phyloP scores from a whole-genome alignment of 768 basidiomycete genomes.

The Lanmaoa rubissima region DNA sequence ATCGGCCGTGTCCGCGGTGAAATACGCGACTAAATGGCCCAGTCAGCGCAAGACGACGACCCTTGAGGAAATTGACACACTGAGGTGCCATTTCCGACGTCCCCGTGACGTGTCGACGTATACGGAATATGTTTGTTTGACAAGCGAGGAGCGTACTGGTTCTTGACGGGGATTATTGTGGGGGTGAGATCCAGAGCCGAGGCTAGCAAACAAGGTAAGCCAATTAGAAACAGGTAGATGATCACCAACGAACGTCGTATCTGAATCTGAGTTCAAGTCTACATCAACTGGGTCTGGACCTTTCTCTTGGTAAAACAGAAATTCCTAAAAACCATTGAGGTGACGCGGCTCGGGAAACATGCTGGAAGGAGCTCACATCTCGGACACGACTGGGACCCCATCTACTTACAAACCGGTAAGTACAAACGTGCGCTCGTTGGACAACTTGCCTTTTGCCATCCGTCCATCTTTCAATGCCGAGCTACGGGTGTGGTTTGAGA shows the following conservation, averaged over 20 bases:
- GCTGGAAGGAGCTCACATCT: conserved; percentile 49
- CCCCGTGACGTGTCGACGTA: conserved; percentile 64
- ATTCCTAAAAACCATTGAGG: conserved; percentile 49
- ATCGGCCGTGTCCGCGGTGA: conserved; percentile 60
- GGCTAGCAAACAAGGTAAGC: conserved; percentile 20
- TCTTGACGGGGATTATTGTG: conserved; percentile 28
- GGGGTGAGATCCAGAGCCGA: conserved; percentile 30
- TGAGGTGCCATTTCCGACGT: conserved; percentile 80
- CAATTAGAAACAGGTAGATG: not conserved
- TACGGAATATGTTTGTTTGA: conserved; percentile 82
- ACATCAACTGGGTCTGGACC: conserved; percentile 49
- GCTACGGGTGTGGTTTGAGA: conserved; percentile 34
- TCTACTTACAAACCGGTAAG: conserved; percentile 26
- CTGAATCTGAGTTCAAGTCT: conserved; percentile 50
- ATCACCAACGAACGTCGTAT: conserved; percentile 41
- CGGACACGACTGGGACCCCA: conserved; percentile 81
- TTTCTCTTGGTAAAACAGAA: conserved; percentile 73
- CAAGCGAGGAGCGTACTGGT: conserved; percentile 47
- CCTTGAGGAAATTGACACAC: conserved; percentile 40
- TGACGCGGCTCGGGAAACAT: not conserved
- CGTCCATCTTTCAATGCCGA: conserved; percentile 81
- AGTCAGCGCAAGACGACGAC: conserved; percentile 3
- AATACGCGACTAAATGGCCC: conserved; percentile 63
- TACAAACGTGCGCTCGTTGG: not conserved
- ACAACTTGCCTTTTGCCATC: conserved; percentile 52